Evolutionary conservation across 805 yeast genomes (phyloP), one percentile per base, ranked within the genome.

Genomic region (Teunomyces barrocoloradensis): DNA sequence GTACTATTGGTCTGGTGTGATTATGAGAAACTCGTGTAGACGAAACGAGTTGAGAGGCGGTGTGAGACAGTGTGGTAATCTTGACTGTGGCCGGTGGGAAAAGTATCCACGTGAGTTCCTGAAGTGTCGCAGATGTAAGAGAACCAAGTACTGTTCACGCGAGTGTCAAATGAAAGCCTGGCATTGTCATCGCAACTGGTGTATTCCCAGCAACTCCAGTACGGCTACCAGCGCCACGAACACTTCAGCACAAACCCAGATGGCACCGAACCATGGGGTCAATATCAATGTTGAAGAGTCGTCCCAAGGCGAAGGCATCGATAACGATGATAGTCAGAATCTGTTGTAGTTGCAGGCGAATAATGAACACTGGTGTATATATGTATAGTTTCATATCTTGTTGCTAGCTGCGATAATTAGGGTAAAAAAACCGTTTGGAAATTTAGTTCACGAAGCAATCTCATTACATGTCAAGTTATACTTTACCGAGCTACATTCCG

Each of bases 1-100:
- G 74, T 85, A 87, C 55, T 90, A 91, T 66, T 92, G 99, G 99
- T 89, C 97, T 2, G 94, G 96, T 3, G 96, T 92, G n/a, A 89
- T 91, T 34, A 94, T 94, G 91, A 77, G 98, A 46, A 94, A 94
- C 65, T 90, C 96, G 1, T 92, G 97, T 63, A 79, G 97, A 48
- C 84, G 91, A 59, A 94, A 92, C 63, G 97, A 91, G 60, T 65
- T 77, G 37, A 78, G 85, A 48, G 92, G 92, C 13, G 97, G 97
- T 1, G 86, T 92, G 27, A 78, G 98, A 45, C 98, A 94, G 68
- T 92, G 99, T 66, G 97, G 97, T 1, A 85, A 85, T 63, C 87
- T 90, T 56, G 86, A 82, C 23, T 92, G 99, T 69, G 97, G 97
- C 9, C 84, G 79, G 61, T 92, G 98, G 98, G 99, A 92, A 66